Percentiles rank a stretch among this genome's conserved stretches.
Conservation (phyloP, 805 yeast species). For the Saccharomyces jurei region DNA sequence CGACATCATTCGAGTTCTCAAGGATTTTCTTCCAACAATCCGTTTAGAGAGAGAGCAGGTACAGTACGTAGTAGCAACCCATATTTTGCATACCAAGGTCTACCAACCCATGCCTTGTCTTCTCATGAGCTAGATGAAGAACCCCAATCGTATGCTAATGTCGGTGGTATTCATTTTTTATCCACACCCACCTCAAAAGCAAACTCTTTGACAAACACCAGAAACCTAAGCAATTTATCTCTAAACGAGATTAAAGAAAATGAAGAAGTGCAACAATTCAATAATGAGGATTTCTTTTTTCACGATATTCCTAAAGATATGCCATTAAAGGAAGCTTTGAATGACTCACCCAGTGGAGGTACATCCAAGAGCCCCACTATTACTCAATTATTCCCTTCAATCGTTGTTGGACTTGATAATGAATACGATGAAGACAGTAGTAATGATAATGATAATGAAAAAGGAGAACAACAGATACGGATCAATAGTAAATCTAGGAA, state of each 20-base stretch:
- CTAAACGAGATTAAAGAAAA: slow-evolving; percentile 32
- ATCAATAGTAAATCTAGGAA: not conserved
- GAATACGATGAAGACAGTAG: slow-evolving; percentile 1
- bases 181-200: not conserved
- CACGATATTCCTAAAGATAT: not conserved
- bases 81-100: slow-evolving; percentile 51
- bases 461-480: not conserved
- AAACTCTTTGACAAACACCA: slow-evolving; percentile 6
- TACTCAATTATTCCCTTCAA: slow-evolving; percentile 20
- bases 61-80: slow-evolving; percentile 30
- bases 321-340: not conserved
- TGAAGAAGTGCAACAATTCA: slow-evolving; percentile 17
- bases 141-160: not conserved
- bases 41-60: slow-evolving; percentile 6
- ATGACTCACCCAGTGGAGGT: slow-evolving; percentile 1
- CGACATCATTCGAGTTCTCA: not conserved
- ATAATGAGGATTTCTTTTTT: not conserved
- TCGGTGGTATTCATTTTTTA: not conserved
- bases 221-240: slow-evolving; percentile 23
- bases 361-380: slow-evolving; percentile 6
- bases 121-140: slow-evolving; percentile 11
- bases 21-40: slow-evolving; percentile 6
- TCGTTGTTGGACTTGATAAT: slow-evolving; percentile 18
- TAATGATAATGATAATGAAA: not conserved
- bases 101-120: slow-evolving; percentile 42